Conservation (phyloP, 805 yeast species). For the Pichia heedii region DNA sequence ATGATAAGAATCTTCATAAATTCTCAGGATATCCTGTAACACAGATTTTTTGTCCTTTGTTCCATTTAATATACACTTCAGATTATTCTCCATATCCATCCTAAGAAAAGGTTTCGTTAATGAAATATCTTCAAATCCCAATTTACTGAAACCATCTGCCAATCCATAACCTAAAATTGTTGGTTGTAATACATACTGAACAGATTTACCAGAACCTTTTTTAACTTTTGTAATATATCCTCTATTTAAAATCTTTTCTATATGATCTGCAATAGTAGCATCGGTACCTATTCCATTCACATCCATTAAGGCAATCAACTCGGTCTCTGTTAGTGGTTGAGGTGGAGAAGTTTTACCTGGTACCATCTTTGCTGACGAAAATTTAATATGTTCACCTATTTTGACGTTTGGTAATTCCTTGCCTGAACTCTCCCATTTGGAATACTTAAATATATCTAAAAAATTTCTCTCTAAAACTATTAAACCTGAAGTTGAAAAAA, state of each 20-base stretch:
- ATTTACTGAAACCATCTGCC: conserved; percentile 77
- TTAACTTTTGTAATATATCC: conserved; percentile 49
- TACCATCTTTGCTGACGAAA: conserved; percentile 49
- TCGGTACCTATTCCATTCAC: conserved; percentile 97
- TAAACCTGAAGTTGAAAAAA: conserved; percentile 64
- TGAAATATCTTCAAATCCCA: conserved; percentile 62
- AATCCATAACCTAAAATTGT: conserved; percentile 77
- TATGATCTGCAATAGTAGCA: conserved; percentile 98
- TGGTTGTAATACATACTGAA: conserved; percentile 51
- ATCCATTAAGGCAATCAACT: conserved; percentile 88
- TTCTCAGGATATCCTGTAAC: conserved; percentile 39
- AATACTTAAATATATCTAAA: conserved; percentile 70
- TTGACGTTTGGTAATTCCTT: conserved; percentile 52
- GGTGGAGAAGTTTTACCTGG: conserved; percentile 82
- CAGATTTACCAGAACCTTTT: conserved; percentile 27
- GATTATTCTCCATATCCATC: conserved; percentile 58
- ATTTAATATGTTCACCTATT: conserved; percentile 46
- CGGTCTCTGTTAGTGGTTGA: conserved; percentile 78
- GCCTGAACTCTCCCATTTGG: conserved; percentile 63
- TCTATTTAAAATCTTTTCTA: conserved; percentile 64
- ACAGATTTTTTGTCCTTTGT: conserved; percentile 43
- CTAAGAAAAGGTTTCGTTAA: conserved; percentile 86
- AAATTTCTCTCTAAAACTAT: conserved; percentile 67
- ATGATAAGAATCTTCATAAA: conserved; percentile 57
- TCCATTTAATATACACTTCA: conserved; percentile 66